Evolutionary conservation across 2,329 filamentous ascomycete species (phyloP).

Genomic region (Ploettnerulaceae sp.): DNA sequence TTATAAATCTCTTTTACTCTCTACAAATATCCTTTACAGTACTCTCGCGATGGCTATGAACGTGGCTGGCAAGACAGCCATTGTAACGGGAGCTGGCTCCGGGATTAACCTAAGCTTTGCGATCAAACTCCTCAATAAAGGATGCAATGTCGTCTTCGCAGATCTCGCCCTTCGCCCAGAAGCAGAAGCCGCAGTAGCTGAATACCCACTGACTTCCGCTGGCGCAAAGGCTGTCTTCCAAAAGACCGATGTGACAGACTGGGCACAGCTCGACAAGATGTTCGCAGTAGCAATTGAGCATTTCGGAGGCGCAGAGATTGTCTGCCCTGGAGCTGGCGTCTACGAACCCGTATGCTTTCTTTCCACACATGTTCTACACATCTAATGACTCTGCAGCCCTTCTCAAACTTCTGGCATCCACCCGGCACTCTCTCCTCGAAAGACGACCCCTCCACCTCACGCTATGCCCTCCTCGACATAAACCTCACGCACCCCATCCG

Average conservation of each 20-base stretch:
- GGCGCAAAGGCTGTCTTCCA: conserved; percentile 36
- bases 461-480: conserved; percentile 45
- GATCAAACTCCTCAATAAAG: conserved; percentile 36
- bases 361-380: background rate
- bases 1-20: no score
- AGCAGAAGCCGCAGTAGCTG: conserved; percentile 35
- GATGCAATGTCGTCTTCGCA: conserved; percentile 43
- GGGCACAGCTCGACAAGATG: conserved; percentile 36
- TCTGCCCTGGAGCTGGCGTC: conserved; percentile 44
- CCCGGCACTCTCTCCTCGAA: conserved; percentile 40
- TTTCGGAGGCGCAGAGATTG: conserved; percentile 35
- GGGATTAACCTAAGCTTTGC: conserved; percentile 44
- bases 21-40: no score
- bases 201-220: conserved; percentile 9
- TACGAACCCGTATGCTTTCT: conserved; percentile 41
- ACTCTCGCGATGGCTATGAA: conserved; percentile 18
- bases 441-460: conserved; percentile 37
- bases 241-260: conserved; percentile 42
- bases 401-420: conserved; percentile 46
- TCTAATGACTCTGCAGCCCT: no score
- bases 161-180: conserved; percentile 36
- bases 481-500: conserved; percentile 49
- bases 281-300: conserved; percentile 34
- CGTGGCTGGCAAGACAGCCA: conserved; percentile 20
- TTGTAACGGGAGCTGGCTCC: conserved; percentile 28